Percentiles rank a stretch among this genome's conserved stretches.
Evolutionary conservation across 2,329 filamentous ascomycete species (phyloP).

Genomic region (Cercospora sesami): DNA sequence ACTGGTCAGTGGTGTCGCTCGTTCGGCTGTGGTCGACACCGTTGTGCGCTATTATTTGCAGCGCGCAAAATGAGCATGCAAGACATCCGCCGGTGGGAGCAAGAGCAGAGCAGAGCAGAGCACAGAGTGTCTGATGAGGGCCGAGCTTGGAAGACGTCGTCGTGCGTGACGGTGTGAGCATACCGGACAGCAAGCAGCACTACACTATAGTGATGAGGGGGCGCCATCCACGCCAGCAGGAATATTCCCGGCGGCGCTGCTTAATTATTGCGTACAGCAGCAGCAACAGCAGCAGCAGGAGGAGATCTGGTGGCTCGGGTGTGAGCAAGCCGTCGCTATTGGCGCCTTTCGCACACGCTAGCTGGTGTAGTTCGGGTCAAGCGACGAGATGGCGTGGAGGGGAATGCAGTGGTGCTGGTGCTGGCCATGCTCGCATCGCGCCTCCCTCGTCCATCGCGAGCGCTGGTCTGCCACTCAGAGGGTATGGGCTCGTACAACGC

Average conservation of each 20-base stretch:
- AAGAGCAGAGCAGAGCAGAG: no score
- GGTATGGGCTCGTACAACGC: neutral
- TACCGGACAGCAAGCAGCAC: neutral
- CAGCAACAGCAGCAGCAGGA: neutral
- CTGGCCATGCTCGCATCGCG: neutral
- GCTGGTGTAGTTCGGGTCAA: neutral
- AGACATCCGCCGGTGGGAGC: neutral
- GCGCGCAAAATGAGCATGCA: slow-evolving; percentile 14
- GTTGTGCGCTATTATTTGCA: slow-evolving; percentile 6
- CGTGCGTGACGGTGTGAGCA: neutral
- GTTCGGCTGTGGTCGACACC: neutral
- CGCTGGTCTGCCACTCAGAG: no score
- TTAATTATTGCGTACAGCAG: neutral
- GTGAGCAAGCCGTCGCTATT: neutral
- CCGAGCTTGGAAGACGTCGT: neutral
- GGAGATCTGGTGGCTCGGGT: neutral
- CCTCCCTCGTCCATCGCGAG: neutral
- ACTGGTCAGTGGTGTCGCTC: slow-evolving; percentile 1
- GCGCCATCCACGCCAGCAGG: neutral
- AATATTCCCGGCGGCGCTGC: neutral
- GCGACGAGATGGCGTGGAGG: slow-evolving; percentile 1
- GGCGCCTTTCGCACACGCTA: neutral
- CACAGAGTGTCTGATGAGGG: neutral
- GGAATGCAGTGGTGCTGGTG: neutral
- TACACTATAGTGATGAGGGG: neutral